Evolutionary conservation across 805 yeast species (phyloP), one percentile per base, ranked within the genome.

Genomic region (Metschnikowia bowlesiae): DNA sequence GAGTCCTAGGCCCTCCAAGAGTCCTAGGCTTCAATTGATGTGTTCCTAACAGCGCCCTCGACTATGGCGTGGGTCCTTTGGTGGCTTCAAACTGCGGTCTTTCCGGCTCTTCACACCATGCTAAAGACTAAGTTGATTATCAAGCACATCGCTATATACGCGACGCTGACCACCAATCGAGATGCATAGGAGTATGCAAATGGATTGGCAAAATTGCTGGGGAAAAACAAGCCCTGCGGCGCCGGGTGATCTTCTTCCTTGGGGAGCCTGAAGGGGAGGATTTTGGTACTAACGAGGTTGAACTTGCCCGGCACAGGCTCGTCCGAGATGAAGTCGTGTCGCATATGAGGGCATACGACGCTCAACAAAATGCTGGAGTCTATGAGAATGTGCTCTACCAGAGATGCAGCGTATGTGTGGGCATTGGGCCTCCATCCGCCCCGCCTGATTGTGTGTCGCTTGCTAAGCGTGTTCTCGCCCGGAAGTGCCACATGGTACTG

Each of bases 361-460:
- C 47, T 55, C 38, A 55, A 52, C 49, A 55, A 52, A 30, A 55
- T 44, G 18, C 46, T 48, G 8, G 52, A 22, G 22, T 51, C 56
- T 6, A 55, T 40, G 10, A 55, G 53, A 18, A 55, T 52, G 29
- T 53, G 52, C 22, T 43, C 50, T 5, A 37, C 34, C 32, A 31
- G 30, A 42, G 30, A 10, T 8, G 9, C 31, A 28, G 33, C 6
- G n/a, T 29, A 14, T 14, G 6, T 10, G 11, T 14, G 22, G 43
- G 33, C 29, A 2, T 2, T 10, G 9, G 34, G n/a, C 30, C 22
- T 39, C 8, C 14, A n/a, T 5, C 34, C 34, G n/a, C 26, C 29
- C 13, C 16, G 42, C 6, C 7, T 39, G 8, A 28, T 26, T 28
- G 14, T 39, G 42, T 22, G 26, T 39, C 31, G 42, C 31, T 39